Conservation (phyloP, 768 basidiomycete genomes). For the Hypholoma sublateritium region DNA sequence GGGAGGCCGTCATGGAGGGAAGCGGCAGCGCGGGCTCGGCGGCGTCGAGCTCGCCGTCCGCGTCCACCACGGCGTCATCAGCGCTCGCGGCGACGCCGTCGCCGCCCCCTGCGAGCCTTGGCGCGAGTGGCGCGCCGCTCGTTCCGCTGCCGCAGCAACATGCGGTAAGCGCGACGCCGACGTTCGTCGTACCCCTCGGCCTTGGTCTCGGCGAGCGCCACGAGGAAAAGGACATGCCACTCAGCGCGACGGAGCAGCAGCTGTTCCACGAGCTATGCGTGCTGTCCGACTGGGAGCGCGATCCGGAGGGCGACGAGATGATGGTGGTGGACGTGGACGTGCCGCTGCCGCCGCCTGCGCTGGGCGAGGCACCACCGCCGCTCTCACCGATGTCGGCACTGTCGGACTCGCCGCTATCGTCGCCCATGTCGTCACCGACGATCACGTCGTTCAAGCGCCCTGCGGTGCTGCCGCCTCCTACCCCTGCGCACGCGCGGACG, state of each 20-base stretch:
- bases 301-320: conserved; percentile 14
- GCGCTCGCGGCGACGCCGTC: not conserved
- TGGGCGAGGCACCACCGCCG: not conserved
- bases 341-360: too few species aligned
- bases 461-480: not conserved
- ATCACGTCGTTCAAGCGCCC: not conserved
- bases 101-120: not conserved
- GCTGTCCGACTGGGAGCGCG: conserved; percentile 55
- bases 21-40: too few species aligned
- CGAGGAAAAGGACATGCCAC: conserved; percentile 43
- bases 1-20: conserved; percentile 8
- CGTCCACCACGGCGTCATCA: not conserved
- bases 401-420: conserved; percentile 10
- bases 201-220: conserved; percentile 12
- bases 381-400: not conserved
- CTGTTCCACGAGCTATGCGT: conserved; percentile 67
- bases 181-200: not conserved
- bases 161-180: not conserved
- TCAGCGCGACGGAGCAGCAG: conserved; percentile 70
- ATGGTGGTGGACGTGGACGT: conserved; percentile 7
- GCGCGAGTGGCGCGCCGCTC: not conserved
- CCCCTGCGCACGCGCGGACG: not conserved
- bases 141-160: too few species aligned
- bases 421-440: conserved; percentile 8
- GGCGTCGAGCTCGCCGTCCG: not conserved